Conservation (phyloP, 1,139 yeast species). For the Yamadazyma aaseri region DNA sequence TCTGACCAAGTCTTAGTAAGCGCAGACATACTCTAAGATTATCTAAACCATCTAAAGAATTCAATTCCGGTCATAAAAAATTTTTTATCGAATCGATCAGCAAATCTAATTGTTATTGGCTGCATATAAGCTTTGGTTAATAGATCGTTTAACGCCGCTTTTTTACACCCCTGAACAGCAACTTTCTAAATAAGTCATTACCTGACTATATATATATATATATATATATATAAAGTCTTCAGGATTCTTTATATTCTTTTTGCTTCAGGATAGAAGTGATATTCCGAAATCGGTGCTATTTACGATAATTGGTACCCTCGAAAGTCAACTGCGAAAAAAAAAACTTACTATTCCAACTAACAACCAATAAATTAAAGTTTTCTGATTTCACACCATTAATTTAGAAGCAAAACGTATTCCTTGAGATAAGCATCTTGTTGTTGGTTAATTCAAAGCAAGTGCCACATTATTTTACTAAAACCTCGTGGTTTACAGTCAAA, state of each 20-base stretch:
- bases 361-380: no score
- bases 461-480: not conserved
- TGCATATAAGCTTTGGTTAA: not conserved
- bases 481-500: not conserved
- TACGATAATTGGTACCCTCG: slow-evolving; percentile 3
- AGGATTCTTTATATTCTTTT: no score
- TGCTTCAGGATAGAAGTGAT: no score
- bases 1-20: no score
- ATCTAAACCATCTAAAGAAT: slow-evolving; percentile 10
- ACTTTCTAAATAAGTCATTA: not conserved
- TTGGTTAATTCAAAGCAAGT: no score
- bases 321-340: not conserved
- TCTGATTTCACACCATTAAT: no score
- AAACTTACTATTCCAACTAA: no score
- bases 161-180: not conserved
- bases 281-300: slow-evolving; percentile 4
- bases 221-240: no score
- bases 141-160: not conserved
- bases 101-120: slow-evolving; percentile 5
- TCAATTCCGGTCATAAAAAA: slow-evolving; percentile 1
- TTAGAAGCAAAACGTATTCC: no score
- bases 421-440: no score
- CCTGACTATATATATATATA: no score
- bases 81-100: slow-evolving; percentile 16
- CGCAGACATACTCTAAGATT: no score